Conservation (phyloP, 2,329 filamentous ascomycete species). For the Alternaria angustiovoidea region DNA sequence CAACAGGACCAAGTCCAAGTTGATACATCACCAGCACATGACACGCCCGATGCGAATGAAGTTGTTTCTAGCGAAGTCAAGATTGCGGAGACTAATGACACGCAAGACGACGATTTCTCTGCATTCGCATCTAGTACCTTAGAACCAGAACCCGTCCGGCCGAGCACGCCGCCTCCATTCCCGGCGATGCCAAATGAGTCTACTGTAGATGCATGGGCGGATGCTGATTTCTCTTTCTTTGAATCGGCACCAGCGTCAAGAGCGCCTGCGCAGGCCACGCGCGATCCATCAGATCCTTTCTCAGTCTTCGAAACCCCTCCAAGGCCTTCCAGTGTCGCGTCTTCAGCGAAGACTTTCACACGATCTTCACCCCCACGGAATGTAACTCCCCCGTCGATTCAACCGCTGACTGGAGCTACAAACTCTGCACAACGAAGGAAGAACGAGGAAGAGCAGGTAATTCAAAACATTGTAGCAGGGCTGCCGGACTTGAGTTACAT, state of each 20-base stretch:
- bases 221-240: conserved; percentile 40
- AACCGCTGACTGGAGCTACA: conserved; percentile 37
- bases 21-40: background rate
- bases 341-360: conserved; percentile 24
- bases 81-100: background rate
- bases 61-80: background rate
- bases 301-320: conserved; percentile 37
- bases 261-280: conserved; percentile 6
- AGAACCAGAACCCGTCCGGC: background rate
- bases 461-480: conserved; percentile 34
- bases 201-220: conserved; percentile 21
- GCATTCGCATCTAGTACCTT: conserved; percentile 1
- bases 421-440: conserved; percentile 37
- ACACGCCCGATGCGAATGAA: background rate
- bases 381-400: conserved; percentile 25
- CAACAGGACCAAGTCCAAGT: background rate
- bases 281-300: conserved; percentile 29
- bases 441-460: conserved; percentile 39
- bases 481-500: conserved; percentile 48
- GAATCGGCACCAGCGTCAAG: conserved; percentile 28
- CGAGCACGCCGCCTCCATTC: conserved; percentile 17
- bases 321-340: conserved; percentile 13
- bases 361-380: conserved; percentile 32
- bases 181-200: conserved; percentile 2
- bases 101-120: conserved; percentile 10